Evolutionary conservation across 2,329 filamentous ascomycete species (phyloP), one percentile per base, ranked within the genome.

Genomic region (Nigrospora oryzae): DNA sequence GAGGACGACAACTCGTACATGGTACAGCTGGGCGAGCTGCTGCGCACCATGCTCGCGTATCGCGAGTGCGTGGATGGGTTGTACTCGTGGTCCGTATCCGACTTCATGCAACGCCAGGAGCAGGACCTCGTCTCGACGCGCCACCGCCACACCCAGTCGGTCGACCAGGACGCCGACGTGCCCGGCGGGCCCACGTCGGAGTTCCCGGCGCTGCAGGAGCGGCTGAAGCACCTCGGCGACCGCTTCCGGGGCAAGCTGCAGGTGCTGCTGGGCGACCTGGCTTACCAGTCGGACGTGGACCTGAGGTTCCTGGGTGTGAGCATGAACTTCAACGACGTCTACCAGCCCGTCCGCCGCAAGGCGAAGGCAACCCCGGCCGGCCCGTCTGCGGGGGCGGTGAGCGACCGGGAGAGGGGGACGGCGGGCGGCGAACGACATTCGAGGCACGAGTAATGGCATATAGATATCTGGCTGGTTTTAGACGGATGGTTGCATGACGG

Each of bases 261-360:
- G 61, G 73, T 90, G 36, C 68, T 98, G 44, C 71, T 98, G 4
- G 89, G 93, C 13, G 94, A 98, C 62, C 65, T 98, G 51, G 86
- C 89, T 10, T 91, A 94, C 66, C 91, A 97, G 65, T 84, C 89
- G 1, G 93, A 98, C 62, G 83, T 90, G 42, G 93, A 98, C 63
- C 88, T 98, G 82, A 77, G 91, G 44, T 97, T 97, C 71, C 68
- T 98, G 53, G 93, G 89, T 35, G 89, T 97, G 39, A 87, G 93
- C 36, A 97, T 98, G 89, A 98, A 97, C 67, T 98, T 97, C 66
- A 98, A 98, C 65, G 91, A 97, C 62, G 86, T 95, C 23, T 97
- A 97, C 64, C 79, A 87, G 64, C 86, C 88, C 13, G 78, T 83
- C 38, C 74, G 82, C 56, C 77, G 83, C 61, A 81, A 82, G 66